These are phyloP conservation scores for Globisporangium camurandrum DNA, from an alignment of 352 stramenopile species.

Conservation along the genomic window DNA sequence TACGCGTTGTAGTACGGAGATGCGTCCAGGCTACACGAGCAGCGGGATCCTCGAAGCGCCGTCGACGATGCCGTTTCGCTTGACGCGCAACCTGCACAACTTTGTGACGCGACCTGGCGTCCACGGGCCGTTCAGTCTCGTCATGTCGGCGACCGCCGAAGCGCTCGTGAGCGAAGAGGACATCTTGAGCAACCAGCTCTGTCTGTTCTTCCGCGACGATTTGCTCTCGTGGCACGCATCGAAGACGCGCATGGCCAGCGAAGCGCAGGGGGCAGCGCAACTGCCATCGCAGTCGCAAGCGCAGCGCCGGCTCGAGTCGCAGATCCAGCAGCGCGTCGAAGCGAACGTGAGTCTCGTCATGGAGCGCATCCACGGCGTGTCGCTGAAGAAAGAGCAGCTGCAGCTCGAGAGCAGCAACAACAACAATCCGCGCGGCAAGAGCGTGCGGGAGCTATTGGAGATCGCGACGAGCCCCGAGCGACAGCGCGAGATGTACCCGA, in stretches of 20 bases:
- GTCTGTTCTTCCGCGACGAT: slow-evolving; percentile 85
- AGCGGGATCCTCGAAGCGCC: slow-evolving; percentile 74
- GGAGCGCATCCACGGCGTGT: slow-evolving; percentile 68
- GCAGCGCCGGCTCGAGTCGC: slow-evolving; percentile 61
- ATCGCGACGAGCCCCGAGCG: slow-evolving; percentile 75
- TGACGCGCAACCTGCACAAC: slow-evolving; percentile 85
- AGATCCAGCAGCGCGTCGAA: slow-evolving; percentile 81
- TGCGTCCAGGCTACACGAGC: slow-evolving; percentile 78
- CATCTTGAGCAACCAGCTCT: slow-evolving; percentile 81
- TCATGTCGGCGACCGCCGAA: slow-evolving; percentile 75
- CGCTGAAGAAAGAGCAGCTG: slow-evolving; percentile 75
- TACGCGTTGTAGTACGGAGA: slow-evolving; percentile 44
- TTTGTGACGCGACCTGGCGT: slow-evolving; percentile 82
- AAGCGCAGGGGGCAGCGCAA: slow-evolving; percentile 14
- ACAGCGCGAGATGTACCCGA: slow-evolving; percentile 83
- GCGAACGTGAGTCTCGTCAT: slow-evolving; percentile 82
- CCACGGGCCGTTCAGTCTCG: slow-evolving; percentile 78
- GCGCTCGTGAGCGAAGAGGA: slow-evolving; percentile 79
- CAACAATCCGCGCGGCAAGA: slow-evolving; percentile 67
- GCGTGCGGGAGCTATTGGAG: slow-evolving; percentile 70
- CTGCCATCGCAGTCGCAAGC: slow-evolving; percentile 14
- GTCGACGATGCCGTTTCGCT: slow-evolving; percentile 83
- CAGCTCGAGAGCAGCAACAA: too few species aligned
- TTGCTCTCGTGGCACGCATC: slow-evolving; percentile 83
- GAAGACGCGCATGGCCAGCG: slow-evolving; percentile 55